These are phyloP conservation scores for Fraxinus latifolia DNA, from an alignment of 305 asterid genomes.

Conservation along the genomic window DNA sequence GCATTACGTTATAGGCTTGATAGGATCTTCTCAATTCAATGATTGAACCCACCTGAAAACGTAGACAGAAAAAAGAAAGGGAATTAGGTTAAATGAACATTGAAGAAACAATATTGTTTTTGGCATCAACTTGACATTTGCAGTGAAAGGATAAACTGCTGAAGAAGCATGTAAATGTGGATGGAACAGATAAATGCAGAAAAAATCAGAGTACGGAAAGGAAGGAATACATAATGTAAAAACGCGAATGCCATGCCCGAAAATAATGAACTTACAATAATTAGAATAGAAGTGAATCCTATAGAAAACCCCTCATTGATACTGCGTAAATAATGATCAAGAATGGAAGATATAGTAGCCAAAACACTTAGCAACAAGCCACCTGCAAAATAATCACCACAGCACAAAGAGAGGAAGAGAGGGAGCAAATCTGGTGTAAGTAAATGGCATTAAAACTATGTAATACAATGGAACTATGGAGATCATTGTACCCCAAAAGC, in stretches of 20 bases:
- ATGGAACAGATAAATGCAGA: background rate
- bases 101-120: background rate
- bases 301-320: conserved; percentile 81
- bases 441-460: background rate
- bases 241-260: background rate
- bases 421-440: background rate
- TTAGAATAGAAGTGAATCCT: conserved; percentile 93
- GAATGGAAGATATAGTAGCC: conserved; percentile 77
- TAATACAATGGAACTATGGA: background rate
- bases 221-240: background rate
- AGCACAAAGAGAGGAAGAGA: conserved; percentile 1
- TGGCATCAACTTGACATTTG: background rate
- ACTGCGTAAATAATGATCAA: conserved; percentile 78
- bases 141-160: background rate
- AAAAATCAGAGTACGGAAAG: background rate
- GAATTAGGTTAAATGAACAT: background rate
- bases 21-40: conserved; percentile 91
- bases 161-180: background rate
- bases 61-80: conserved; percentile 1
- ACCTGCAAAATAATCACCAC: conserved; percentile 50
- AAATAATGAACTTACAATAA: conserved; percentile 62
- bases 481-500: conserved; percentile 78
- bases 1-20: conserved; percentile 97
- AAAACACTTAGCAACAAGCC: conserved; percentile 76
- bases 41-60: conserved; percentile 82